Percentiles rank a stretch among this genome's conserved stretches.
These are phyloP conservation scores for Discostella stelligeroides DNA, from an alignment of 108 stramenopile genomes.

Conservation along the genomic window DNA sequence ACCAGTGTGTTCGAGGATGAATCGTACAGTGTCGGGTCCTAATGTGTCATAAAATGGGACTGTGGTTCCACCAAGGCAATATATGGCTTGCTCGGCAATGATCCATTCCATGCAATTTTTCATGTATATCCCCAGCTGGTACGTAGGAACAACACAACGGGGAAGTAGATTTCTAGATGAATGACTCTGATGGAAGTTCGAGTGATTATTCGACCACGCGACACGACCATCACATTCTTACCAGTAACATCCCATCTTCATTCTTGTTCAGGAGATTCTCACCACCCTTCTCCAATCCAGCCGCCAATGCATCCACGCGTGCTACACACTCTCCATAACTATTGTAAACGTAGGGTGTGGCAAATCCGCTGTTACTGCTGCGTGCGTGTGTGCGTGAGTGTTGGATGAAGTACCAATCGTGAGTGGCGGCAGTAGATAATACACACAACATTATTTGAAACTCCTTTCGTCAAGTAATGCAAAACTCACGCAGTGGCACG, in stretches of 20 bases:
- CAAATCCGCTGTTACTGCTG: constrained; percentile 62
- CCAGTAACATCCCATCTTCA: constrained; percentile 67
- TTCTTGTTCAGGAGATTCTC: constrained; percentile 63
- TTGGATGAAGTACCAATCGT: neutral
- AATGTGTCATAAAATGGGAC: constrained; percentile 97
- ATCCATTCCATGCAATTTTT: constrained; percentile 96
- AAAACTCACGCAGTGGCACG: constrained; percentile 60
- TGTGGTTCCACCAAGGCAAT: constrained; percentile 76
- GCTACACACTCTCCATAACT: constrained; percentile 82
- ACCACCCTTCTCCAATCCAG: constrained; percentile 64
- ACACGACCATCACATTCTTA: constrained; percentile 23
- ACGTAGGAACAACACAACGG: neutral
- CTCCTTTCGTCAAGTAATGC: no score
- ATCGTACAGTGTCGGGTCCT: constrained; percentile 87
- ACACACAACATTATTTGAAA: neutral
- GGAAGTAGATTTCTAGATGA: neutral
- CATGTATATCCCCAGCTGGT: constrained; percentile 84
- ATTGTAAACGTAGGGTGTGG: constrained; percentile 85
- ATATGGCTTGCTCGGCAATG: constrained; percentile 89
- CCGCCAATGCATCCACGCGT: constrained; percentile 74
- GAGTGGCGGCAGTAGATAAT: neutral
- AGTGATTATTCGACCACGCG: neutral
- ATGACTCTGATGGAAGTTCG: no score
- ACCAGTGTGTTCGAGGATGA: constrained; percentile 87
- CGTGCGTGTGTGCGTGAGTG: neutral